Evolutionary conservation across 2,329 filamentous ascomycete species (phyloP), one percentile per base, ranked within the genome.

Genomic region (Stachybotrys echinatus): DNA sequence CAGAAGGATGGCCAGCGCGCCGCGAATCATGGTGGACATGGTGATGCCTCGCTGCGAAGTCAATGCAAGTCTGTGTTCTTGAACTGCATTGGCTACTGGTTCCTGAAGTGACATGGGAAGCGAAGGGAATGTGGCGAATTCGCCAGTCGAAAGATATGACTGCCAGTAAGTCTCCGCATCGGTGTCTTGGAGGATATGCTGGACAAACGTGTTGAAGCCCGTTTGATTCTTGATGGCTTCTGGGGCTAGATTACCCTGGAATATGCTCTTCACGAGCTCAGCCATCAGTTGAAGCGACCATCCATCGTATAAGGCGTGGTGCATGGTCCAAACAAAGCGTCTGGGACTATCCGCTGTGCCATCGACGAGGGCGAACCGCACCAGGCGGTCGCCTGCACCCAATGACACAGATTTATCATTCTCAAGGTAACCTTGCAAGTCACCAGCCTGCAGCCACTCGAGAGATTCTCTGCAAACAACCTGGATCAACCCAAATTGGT

Each of bases 291-390:
- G 34, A 42, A 54, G n/a, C 6, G 56, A 57, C 58, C 58, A 62
- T 6, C 61, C 62, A 39, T 65, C 62, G 22, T 62, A 60, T 1
- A 63, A 23, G 3, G 61, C 52, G 23, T 64, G 63, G 23, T 65
- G 62, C 3, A 53, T 51, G 4, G 57, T 58, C 50, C 57, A 60
- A 4, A 61, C 52, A 17, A 65, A 58, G 8, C 42, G 59, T 2
- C 19, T 14, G 6, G 20, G 42, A 12, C 17, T 45, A 4, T 18
- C 42, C 27, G 20, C 21, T 12, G 42, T 43, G n/a, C 46, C 51
- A 19, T 14, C 18, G 5, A 55, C 21, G 1, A 56, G 18, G 18
- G 53, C 54, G 42, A 45, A 38, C 4, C 53, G 50, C 12, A 47
- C 47, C 2, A 51, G 47, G 31, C 27, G 38, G 6, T 52, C 43